Conservation (phyloP, 768 basidiomycete genomes). For the Lentinula raphanica region DNA sequence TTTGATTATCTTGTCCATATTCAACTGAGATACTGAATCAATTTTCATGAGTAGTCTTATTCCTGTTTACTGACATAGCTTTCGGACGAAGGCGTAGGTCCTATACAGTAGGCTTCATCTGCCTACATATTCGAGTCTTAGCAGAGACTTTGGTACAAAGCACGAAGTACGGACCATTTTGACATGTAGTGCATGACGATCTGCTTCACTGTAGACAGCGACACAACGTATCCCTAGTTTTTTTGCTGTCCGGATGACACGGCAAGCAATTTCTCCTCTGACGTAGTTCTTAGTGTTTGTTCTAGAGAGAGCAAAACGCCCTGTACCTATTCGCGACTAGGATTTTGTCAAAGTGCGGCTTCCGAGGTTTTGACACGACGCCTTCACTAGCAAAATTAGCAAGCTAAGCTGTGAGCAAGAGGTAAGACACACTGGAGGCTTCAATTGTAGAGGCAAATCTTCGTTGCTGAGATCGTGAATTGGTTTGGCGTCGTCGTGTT, state of each 20-base stretch:
- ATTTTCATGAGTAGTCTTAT: not conserved
- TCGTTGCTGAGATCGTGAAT: not conserved
- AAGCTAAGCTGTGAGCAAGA: not conserved
- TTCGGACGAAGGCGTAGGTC: conserved; percentile 82
- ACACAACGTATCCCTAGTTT: conserved; percentile 89
- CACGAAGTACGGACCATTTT: conserved; percentile 47
- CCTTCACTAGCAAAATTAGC: not conserved
- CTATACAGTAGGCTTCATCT: conserved; percentile 89
- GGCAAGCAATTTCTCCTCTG: conserved; percentile 94
- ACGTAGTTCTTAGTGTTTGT: not conserved
- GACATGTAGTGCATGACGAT: conserved; percentile 78
- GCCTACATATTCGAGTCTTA: conserved; percentile 33
- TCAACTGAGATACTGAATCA: conserved; percentile 43
- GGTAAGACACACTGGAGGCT: not conserved
- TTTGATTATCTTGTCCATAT: conserved; percentile 85
- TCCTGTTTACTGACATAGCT: conserved; percentile 66
- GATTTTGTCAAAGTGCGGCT: conserved; percentile 82
- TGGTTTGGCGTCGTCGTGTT: not conserved
- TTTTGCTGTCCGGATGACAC: conserved; percentile 86
- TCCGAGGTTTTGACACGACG: not conserved
- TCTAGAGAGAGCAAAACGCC: not conserved
- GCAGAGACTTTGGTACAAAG: not conserved
- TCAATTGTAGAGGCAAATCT: not conserved
- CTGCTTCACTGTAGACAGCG: conserved; percentile 87
- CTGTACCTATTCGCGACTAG: conserved; percentile 82